A percentile compares a stretch with the other conserved stretches of the same genome.
Conservation (phyloP, 768 basidiomycete species). For the Mycena epipterygia region DNA sequence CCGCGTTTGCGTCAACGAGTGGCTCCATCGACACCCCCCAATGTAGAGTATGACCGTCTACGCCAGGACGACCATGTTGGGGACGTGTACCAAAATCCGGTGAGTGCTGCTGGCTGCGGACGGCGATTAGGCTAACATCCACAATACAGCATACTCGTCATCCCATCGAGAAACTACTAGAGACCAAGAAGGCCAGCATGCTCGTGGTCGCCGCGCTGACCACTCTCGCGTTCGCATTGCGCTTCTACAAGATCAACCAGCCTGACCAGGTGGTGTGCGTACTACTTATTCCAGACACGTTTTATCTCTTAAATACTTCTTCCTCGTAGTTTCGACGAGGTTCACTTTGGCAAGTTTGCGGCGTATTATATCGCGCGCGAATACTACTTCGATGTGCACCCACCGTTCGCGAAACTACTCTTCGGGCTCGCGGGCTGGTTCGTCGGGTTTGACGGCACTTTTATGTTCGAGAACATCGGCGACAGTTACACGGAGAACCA, state of each 20-base stretch:
- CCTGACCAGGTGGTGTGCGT: conserved; percentile 96
- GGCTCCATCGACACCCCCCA: background rate
- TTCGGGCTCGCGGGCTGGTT: conserved; percentile 97
- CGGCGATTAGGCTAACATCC: background rate
- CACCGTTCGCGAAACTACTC: conserved; percentile 95
- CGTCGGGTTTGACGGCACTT: conserved; percentile 95
- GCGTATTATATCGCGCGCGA: conserved; percentile 92
- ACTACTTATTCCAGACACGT: conserved; percentile 5
- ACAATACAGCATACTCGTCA: conserved; percentile 65
- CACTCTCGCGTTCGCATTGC: conserved; percentile 81
- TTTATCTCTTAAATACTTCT: conserved; percentile 9
- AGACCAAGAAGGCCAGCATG: conserved; percentile 73
- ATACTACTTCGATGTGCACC: conserved; percentile 99
- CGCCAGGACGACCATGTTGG: conserved; percentile 31
- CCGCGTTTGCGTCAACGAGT: conserved; percentile 36
- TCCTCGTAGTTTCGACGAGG: conserved; percentile 88
- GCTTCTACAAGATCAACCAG: conserved; percentile 95
- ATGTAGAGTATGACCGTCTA: conserved; percentile 33
- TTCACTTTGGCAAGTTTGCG: conserved; percentile 99
- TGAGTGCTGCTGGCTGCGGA: conserved; percentile 16
- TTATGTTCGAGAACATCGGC: conserved; percentile 95
- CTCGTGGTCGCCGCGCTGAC: conserved; percentile 76
- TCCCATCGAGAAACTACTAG: conserved; percentile 70
- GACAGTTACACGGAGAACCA: conserved; percentile 90
- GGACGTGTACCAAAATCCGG: conserved; percentile 33